phyloP scores from a whole-genome alignment of 177 flowering plant genomes.

The Vitis hybrid region DNA sequence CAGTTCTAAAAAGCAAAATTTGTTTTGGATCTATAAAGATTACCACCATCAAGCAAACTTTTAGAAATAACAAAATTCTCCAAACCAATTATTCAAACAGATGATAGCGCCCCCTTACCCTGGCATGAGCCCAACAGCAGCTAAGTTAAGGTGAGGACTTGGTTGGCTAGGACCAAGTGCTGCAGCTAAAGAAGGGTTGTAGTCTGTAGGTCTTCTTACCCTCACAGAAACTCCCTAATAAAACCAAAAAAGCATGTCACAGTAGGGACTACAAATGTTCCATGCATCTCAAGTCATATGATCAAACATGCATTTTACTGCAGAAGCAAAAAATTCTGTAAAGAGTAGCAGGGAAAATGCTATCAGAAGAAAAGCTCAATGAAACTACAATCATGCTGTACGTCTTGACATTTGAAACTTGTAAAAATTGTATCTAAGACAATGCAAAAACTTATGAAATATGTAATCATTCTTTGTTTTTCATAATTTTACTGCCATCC shows the following conservation, averaged over 20 bases:
- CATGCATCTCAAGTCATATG: neutral
- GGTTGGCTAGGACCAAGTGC: slow-evolving; percentile 92
- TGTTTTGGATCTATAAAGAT: no score
- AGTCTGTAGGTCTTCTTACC: slow-evolving; percentile 86
- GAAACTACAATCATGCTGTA: no score
- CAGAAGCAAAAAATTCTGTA: no score
- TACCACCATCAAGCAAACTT: no score
- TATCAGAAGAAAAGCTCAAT: no score
- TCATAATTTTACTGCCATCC: neutral
- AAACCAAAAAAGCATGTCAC: slow-evolving; percentile 8
- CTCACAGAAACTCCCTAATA: slow-evolving; percentile 78
- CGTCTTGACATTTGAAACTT: no score
- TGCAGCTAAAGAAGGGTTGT: slow-evolving; percentile 83
- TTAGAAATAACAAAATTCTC: neutral
- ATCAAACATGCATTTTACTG: neutral
- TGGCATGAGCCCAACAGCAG: slow-evolving; percentile 74
- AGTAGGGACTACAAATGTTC: neutral
- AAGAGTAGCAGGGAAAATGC: no score
- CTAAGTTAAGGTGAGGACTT: slow-evolving; percentile 70
- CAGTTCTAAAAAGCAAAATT: no score
- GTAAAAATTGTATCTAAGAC: no score
- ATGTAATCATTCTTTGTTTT: no score
- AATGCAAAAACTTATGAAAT: no score
- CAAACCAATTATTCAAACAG: neutral
- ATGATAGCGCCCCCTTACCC: slow-evolving; percentile 42